Evolutionary conservation across 192 early-diverging fungal species (phyloP), one percentile per base, ranked within the genome.

Genomic region (Podila minutissima): DNA sequence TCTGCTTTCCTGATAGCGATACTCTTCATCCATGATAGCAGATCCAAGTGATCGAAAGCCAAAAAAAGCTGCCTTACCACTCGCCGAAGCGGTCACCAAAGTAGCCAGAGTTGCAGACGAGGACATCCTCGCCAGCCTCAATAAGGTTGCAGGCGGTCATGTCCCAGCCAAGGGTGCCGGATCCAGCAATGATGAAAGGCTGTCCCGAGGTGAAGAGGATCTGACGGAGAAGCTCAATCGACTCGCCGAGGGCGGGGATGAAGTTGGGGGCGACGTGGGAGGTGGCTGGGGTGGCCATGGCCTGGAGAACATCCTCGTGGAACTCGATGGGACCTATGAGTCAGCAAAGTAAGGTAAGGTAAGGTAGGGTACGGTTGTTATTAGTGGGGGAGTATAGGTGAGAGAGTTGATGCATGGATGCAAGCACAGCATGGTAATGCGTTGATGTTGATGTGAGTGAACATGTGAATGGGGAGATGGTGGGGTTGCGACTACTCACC

Each of bases 161-260:
- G 87, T 99, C 97, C 97, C 97, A 99, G 15, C 95, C 95, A n/a
- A 97, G 85, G 11, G 96, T 99, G n/a, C 96, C 96, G 9, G 96
- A 97, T 59, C 96, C 97, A 50, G 97, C 92, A 59, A 98, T 87
- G 74, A 99, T 88, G 79, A 99, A 96, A 24, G 97, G 97, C 85
- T 99, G 97, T 12, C 90, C 96, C 57, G 92, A 89, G 17, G 95
- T 93, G 24, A 89, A 87, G 48, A 97, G 90, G 32, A 97, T 91
- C 66, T 93, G 83, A 59, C 96, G 91, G 26, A 93, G 78, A 72
- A 95, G 88, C 85, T 96, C 94, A 70, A 99, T 89, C n/a, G 91
- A 83, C 63, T 93, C 92, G 37, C 97, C 95, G 83, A 97, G 96
- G 71, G 86, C 88, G 50, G 95, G 91, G 69, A 95, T 93, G 70